These are phyloP conservation scores for Globisporangium irregulare DNA, from an alignment of 352 stramenopile species.

Conservation along the genomic window DNA sequence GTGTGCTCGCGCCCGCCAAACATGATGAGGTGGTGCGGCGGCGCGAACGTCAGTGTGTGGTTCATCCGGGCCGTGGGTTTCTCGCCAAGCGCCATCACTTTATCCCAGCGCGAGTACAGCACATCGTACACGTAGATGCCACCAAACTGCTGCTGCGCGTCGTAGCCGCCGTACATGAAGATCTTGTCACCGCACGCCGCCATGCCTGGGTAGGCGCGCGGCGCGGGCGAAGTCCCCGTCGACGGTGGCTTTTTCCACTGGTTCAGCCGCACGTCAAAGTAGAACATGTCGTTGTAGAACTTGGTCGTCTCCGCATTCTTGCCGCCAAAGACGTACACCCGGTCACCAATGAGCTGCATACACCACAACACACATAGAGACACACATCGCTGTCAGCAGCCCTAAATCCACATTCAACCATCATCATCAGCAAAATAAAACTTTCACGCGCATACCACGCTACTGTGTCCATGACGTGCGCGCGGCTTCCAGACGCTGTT, in stretches of 20 bases:
- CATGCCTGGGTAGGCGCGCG: slow-evolving; percentile 51
- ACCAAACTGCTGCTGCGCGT: slow-evolving; percentile 52
- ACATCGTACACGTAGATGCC: slow-evolving; percentile 63
- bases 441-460: slow-evolving; percentile 34
- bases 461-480: slow-evolving; percentile 59
- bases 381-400: background rate
- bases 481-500: slow-evolving; percentile 60
- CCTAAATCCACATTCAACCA: background rate
- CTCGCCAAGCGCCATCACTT: slow-evolving; percentile 29
- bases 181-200: slow-evolving; percentile 49
- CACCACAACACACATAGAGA: background rate
- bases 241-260: slow-evolving; percentile 44
- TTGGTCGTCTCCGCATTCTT: slow-evolving; percentile 42
- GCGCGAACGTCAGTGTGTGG: slow-evolving; percentile 53
- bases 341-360: slow-evolving; percentile 43
- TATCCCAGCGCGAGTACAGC: slow-evolving; percentile 47
- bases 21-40: slow-evolving; percentile 47
- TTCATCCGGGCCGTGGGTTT: slow-evolving; percentile 53
- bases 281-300: slow-evolving; percentile 77
- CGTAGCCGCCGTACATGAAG: slow-evolving; percentile 64
- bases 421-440: background rate
- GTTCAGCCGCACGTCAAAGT: slow-evolving; percentile 59
- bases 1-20: slow-evolving; percentile 53
- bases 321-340: slow-evolving; percentile 72
- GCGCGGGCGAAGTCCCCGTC: slow-evolving; percentile 32